Base-by-base conservation (phyloP, 1,139 yeast genomes). In the Magnusiomyces paraingens region DNA sequence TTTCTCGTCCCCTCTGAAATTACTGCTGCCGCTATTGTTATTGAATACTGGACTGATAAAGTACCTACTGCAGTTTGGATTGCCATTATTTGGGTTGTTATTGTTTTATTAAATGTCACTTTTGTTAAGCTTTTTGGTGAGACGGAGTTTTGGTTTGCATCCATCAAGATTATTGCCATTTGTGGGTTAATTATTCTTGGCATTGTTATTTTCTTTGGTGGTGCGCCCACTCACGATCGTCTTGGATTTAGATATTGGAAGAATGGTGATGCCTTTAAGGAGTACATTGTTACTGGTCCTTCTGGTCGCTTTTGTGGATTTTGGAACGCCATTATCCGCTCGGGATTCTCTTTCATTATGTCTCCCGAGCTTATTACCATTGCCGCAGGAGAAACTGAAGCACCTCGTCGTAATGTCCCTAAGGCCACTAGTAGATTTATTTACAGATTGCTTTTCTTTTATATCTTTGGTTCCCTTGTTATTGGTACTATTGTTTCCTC, bases 41-140 rank as follows among this genome's bases (percentile, higher is more conserved):
- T 87, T 57, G 74, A 82, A 66, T 83, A 77, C 63, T 87, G 95
- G 95, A 85, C 91, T 10, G 70, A 72, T 58, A 75, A 76, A 2
- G 90, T 86, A 21, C 93, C 94, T 3, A 69, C 82, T 54, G 86
- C 84, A 41, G 86, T 77, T 4, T 88, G 95, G 95, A 86, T 87
- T 62, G 70, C 81, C 44, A 84, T 88, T 48, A 84, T 86, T 62
- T 83, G 80, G 73, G 78, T 79, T 17, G 47, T 81, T 6, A 66
- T 83, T 44, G 73, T 83, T 0, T 58, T 64, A 17, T 65, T 75
- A 49, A 83, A 84, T 66, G 73, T 82, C 63, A 73, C 82, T 66
- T 84, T 86, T n/a, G 89, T 84, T 45, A 76, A 74, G 62, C 75
- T 70, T 59, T 84, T 81, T 62, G 89, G 90, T 61, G 89, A 84